Evolutionary conservation across 805 yeast species (phyloP).

Genomic region (Cyberlindnera saturnus): DNA sequence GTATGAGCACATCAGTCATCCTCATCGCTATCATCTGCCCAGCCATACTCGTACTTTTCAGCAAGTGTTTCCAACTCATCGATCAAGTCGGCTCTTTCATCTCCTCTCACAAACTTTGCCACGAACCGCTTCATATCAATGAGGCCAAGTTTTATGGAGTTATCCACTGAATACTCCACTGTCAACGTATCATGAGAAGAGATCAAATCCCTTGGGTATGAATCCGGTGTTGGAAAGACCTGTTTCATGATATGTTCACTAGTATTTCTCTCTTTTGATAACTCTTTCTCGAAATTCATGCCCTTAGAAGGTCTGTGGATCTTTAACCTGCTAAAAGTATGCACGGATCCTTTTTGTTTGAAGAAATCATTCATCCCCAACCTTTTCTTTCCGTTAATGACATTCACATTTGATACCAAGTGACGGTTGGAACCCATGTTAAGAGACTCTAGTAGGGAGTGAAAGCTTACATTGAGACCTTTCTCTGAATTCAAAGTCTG

Average conservation of each 20-base stretch:
- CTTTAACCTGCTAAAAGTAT: constrained; percentile 24
- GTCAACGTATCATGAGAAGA: constrained; percentile 10
- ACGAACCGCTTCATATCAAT: constrained; percentile 25
- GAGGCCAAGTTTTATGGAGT: constrained; percentile 10
- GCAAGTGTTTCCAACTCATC: constrained; percentile 41
- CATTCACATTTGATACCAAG: constrained; percentile 36
- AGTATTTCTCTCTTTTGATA: constrained; percentile 2
- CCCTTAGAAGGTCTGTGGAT: constrained; percentile 18
- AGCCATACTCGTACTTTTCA: constrained; percentile 46
- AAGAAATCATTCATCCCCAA: constrained; percentile 8
- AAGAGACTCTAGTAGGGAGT: constrained; percentile 40
- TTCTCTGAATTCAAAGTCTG: constrained; percentile 36
- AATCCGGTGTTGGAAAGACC: constrained; percentile 22
- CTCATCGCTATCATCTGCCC: constrained; percentile 32
- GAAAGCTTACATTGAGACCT: constrained; percentile 11
- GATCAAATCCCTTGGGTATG: constrained; percentile 27
- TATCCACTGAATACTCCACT: constrained; percentile 19
- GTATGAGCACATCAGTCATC: constrained; percentile 22
- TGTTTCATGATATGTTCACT: constrained; percentile 6
- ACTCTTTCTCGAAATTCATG: not conserved
- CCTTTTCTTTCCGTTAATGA: constrained; percentile 6
- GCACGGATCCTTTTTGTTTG: constrained; percentile 2
- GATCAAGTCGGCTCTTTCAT: constrained; percentile 48
- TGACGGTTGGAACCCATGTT: constrained; percentile 38
- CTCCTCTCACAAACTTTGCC: constrained; percentile 28